Base-by-base conservation (phyloP, 371 early-diverging fungal species). In the Rhizopus microsporus region DNA sequence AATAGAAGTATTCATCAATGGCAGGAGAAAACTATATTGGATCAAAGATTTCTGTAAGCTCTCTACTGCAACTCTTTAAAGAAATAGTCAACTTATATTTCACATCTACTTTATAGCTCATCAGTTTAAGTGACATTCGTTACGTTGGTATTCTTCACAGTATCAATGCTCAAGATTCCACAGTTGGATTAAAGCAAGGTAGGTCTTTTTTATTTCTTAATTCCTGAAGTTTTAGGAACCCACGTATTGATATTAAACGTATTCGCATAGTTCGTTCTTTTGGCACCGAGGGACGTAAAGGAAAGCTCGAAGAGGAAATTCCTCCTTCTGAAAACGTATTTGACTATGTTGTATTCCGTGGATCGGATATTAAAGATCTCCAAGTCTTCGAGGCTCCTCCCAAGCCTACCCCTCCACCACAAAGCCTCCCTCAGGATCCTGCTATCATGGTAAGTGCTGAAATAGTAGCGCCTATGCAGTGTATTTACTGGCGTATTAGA, bases 321-420 rank as follows among this genome's bases (percentile, higher is more conserved):
- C 88, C 89, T 8, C 81, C 91, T 4, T 84, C 88, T 13, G 89
- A 90, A 45, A 87, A 91, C 65, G 80, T 93, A 37, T 97, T 91
- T 75, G 92, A 92, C 61, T 92, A 84, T 70, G 93, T 96, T 60
- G 90, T 93, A 35, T 96, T 96, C 67, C 87, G 93, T 54, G 97
- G 94, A 33, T 86, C 90, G 15, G 98, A 98, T 60, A 91, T 98
- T 60, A 92, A 93, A 77, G 93, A 93, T 69, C 79, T 98, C 51
- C 89, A 93, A 60, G 95, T 97, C 30, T 88, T 88, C 59, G 87
- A 88, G 67, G 84, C 81, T 10, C 86, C 89, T 46, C 81, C 85
- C 7, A 77, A 85, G 16, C 74, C 78, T 12, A 57, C 77, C 10
- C 69, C 76, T 7, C 81, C 86, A 9, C 84, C 78, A 38, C 74